Evolutionary conservation across 2,329 filamentous ascomycete species (phyloP).

Genomic region (Chaetoscypha palmicola): DNA sequence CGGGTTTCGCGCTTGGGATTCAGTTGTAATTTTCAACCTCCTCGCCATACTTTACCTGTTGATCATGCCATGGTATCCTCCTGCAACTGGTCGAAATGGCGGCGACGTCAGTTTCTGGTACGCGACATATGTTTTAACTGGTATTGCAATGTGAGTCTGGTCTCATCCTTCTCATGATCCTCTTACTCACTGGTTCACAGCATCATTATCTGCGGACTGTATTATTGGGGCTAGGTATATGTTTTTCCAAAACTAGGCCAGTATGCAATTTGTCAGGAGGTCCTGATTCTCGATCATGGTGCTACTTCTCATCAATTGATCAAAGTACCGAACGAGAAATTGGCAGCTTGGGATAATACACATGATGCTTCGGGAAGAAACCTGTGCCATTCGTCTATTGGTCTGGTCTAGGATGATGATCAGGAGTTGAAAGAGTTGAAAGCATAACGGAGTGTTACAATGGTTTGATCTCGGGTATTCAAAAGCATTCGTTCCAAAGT

Average conservation of each 20-base stretch:
- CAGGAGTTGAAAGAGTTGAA: no score
- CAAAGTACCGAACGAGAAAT: conserved; percentile 43
- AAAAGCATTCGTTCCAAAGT: no score
- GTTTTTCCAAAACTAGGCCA: conserved; percentile 44
- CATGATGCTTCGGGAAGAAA: conserved; percentile 40
- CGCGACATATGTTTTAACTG: conserved; percentile 58
- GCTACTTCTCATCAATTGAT: conserved; percentile 42
- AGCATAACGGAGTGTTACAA: no score
- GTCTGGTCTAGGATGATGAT: no score
- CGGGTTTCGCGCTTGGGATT: conserved; percentile 53
- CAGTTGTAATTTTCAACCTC: conserved; percentile 52
- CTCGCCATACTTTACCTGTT: conserved; percentile 54
- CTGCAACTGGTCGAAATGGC: conserved; percentile 47
- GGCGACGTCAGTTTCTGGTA: conserved; percentile 71
- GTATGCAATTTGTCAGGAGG: conserved; percentile 49
- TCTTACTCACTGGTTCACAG: conserved; percentile 31
- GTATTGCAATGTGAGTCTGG: conserved; percentile 55
- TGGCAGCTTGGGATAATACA: conserved; percentile 49
- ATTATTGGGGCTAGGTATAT: conserved; percentile 54
- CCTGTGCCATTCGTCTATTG: background rate
- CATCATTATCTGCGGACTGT: conserved; percentile 45
- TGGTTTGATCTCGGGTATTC: no score
- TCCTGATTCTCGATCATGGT: conserved; percentile 43
- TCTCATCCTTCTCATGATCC: background rate
- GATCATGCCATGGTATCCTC: conserved; percentile 67